Evolutionary conservation across 345 rosid genomes (phyloP).

Genomic region (Populus euphratica): DNA sequence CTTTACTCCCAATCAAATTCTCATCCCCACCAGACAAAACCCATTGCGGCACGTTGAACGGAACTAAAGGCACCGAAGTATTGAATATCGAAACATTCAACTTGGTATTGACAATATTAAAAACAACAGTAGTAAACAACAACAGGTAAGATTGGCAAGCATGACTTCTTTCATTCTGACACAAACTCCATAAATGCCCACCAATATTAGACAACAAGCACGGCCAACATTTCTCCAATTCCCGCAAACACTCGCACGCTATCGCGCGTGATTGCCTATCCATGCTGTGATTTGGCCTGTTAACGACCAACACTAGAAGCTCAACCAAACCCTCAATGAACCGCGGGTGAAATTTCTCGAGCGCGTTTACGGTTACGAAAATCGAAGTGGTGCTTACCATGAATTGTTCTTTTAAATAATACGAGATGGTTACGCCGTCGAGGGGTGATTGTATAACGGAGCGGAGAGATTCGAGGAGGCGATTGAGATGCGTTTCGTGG

Average conservation of each 20-base stretch:
- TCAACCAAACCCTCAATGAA: conserved; percentile 57
- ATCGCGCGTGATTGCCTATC: conserved; percentile 81
- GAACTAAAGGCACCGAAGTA: conserved; percentile 71
- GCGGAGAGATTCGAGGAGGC: conserved; percentile 65
- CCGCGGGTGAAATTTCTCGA: conserved; percentile 27
- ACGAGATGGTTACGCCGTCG: conserved; percentile 45
- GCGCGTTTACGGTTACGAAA: conserved; percentile 51
- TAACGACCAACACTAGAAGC: conserved; percentile 41
- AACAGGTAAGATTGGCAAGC: conserved; percentile 77
- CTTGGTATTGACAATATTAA: conserved; percentile 52
- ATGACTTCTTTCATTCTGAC: conserved; percentile 88
- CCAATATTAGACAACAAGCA: conserved; percentile 71
- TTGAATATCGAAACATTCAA: conserved; percentile 62
- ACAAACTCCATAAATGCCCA: conserved; percentile 82
- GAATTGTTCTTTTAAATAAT: conserved; percentile 71
- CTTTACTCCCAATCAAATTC: conserved; percentile 17
- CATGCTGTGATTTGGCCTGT: conserved; percentile 81
- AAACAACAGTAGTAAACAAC: conserved; percentile 59
- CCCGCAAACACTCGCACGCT: conserved; percentile 85
- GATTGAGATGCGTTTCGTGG: conserved; percentile 35
- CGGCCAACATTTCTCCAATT: conserved; percentile 69
- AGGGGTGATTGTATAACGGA: conserved; percentile 64
- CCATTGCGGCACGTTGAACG: conserved; percentile 65
- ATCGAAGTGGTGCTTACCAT: conserved; percentile 75
- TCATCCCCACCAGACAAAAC: conserved; percentile 25